A percentile compares a stretch with the other conserved stretches of the same genome.
phyloP scores from a whole-genome alignment of 768 basidiomycete species.

The Boletellus emodensis region DNA sequence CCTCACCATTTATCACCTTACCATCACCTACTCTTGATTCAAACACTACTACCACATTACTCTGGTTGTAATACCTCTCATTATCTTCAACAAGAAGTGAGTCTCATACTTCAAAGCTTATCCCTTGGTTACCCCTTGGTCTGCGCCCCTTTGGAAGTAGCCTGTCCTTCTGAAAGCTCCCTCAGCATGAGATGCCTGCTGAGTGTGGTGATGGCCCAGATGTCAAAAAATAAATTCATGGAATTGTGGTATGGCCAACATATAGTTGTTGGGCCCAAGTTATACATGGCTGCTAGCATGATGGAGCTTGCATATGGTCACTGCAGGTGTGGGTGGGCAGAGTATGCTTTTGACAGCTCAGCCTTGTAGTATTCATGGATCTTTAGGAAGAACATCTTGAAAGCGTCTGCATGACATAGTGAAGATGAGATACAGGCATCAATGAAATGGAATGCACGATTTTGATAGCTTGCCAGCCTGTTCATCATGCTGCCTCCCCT shows the following conservation, averaged over 20 bases:
- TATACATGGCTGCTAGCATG: neutral
- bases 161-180: no score
- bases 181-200: neutral
- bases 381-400: neutral
- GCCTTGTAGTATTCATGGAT: neutral
- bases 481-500: neutral
- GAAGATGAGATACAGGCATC: no score
- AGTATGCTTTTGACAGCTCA: neutral
- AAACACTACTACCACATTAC: no score
- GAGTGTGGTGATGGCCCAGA: neutral
- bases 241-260: constrained; percentile 1
- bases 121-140: no score
- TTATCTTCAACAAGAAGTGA: no score
- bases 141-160: no score
- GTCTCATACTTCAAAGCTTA: no score
- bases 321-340: rapidly evolving
- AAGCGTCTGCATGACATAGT: no score
- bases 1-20: no score
- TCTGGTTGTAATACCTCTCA: no score
- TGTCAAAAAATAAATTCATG: constrained; percentile 1
- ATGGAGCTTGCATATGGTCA: neutral
- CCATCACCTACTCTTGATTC: no score
- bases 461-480: constrained; percentile 1
- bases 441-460: neutral
- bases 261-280: neutral